Evolutionary conservation across 352 stramenopile genomes (phyloP), one percentile per base, ranked within the genome.

Genomic region (Pythium dissimile): DNA sequence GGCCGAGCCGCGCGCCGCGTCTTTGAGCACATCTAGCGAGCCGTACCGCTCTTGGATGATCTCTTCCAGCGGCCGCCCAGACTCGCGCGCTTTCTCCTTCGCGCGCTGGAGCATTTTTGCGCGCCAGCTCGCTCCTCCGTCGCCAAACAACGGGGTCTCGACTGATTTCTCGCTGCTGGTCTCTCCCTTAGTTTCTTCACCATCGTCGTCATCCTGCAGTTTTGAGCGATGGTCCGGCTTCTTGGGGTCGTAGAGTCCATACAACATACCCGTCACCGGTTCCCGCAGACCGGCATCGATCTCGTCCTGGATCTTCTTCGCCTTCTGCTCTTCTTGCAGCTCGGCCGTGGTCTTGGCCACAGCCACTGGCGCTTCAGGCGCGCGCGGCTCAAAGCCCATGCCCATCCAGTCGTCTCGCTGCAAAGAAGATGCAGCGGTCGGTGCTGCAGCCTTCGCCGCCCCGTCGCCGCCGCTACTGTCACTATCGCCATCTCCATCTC

Each of bases 31-130:
- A 26, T 71, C 67, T 16, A 94, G 59, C 2, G 79, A 84, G 6
- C 62, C 68, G 59, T 85, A 92, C 31, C 75, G 72, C 27, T 86
- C 75, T 8, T 55, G 51, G 2, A 94, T 75, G 38, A 94, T 74
- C 11, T 79, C 68, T 47, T 89, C 80, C 5, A 94, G 52, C 1
- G 69, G 47, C 21, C 73, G 56, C 1, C 82, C 84, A 1, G 77
- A 88, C 41, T 69, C 61, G 1, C 69, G 60, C 6, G 84, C 84
- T 13, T 75, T 74, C 15, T 88, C 71, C 51, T 87, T 73, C 0
- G 84, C 84, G 45, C 80, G 71, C 54, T 87, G 76, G 3, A 94
- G 72, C 84, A 92, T 92, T 43, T 94, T 94, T 7, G 72, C 75
- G 13, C 81, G 75, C 84, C 84, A 94, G 54, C 84, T 94, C 16